These are phyloP conservation scores for Iberis pinnata DNA, from an alignment of 345 rosid species.

Conservation along the genomic window DNA sequence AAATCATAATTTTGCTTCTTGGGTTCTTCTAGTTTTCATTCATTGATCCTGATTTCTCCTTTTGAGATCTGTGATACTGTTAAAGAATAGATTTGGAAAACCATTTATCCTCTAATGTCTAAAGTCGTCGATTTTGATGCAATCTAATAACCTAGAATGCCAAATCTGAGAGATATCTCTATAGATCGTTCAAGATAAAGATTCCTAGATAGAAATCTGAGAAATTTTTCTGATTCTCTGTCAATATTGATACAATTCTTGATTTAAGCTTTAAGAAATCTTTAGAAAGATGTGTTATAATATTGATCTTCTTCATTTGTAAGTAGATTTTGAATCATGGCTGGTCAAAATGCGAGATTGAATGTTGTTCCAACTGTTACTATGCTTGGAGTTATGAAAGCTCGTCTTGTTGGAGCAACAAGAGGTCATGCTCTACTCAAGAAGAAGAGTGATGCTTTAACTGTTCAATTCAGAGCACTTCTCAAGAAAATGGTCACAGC, in stretches of 20 bases:
- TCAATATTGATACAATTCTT: too few species aligned
- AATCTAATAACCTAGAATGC: not conserved
- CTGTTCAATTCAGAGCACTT: slow-evolving; percentile 78
- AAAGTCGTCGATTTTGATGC: slow-evolving; percentile 12
- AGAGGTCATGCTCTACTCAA: slow-evolving; percentile 94
- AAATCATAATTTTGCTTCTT: too few species aligned
- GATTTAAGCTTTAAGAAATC: not conserved
- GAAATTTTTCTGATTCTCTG: too few species aligned
- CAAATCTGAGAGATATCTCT: slow-evolving; percentile 5
- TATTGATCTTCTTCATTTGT: not conserved
- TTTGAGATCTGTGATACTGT: too few species aligned
- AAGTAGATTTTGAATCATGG: slow-evolving; percentile 40
- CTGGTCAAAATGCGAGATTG: slow-evolving; percentile 72
- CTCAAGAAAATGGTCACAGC: slow-evolving; percentile 76
- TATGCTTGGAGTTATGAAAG: slow-evolving; percentile 69
- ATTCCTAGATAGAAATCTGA: not conserved
- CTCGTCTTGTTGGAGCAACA: slow-evolving; percentile 81
- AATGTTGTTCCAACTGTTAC: slow-evolving; percentile 89
- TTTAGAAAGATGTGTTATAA: not conserved
- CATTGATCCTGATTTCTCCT: slow-evolving; percentile 16
- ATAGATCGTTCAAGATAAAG: slow-evolving; percentile 14
- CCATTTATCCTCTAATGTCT: too few species aligned
- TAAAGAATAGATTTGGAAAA: too few species aligned
- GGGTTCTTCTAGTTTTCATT: too few species aligned
- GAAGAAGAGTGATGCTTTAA: slow-evolving; percentile 96